Evolutionary conservation across 1,284 basidiomycete genomes (phyloP), one percentile per base, ranked within the genome.

Genomic region (Omphalotus olearius): DNA sequence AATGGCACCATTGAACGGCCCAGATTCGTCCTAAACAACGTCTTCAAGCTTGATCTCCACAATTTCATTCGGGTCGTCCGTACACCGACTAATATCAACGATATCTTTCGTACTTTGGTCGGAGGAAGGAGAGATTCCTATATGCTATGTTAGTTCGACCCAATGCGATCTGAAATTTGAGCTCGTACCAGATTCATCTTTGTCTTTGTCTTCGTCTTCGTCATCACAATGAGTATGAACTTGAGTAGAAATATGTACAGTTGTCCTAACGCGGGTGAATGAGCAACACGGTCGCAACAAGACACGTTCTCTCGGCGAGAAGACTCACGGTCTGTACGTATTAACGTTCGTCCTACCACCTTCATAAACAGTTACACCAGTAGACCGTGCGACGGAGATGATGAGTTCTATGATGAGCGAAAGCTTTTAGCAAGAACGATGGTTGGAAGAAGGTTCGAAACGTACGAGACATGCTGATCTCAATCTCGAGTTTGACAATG

Each of bases 401-500:
- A 52, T 39, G 42, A 52, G 43, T 28, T 30, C 30, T 33, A 7
- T 4, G 30, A 13, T 2, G 13, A 33, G 10, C n/a, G n/a, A n/a
- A 42, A 16, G 14, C 6, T 18, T 10, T 18, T 13, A 28, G 25
- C 14, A 50, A n/a, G 14, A 13, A 9, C 11, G 43, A n/a, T 9
- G n/a, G 9, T 4, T 16, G 16, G 13, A 16, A 33, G 17, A 43
- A 50, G 40, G 25, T 20, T 33, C 17, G 30, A 28, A 5, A 28
- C 40, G 13, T 20, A 50, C 40, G 39, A 39, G 36, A 47, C 44
- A 52, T 46, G 28, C 44, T 37, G 16, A 52, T 47, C 33, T 52
- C 50, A 18, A 52, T 47, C 5, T 43, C 6, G 35, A 46, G 50
- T 16, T 52, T 52, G 26, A 39, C 50, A 4, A 52, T 52, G 37